phyloP scores from a whole-genome alignment of 2,329 filamentous ascomycete species.

The Aspergillus glaucus region DNA sequence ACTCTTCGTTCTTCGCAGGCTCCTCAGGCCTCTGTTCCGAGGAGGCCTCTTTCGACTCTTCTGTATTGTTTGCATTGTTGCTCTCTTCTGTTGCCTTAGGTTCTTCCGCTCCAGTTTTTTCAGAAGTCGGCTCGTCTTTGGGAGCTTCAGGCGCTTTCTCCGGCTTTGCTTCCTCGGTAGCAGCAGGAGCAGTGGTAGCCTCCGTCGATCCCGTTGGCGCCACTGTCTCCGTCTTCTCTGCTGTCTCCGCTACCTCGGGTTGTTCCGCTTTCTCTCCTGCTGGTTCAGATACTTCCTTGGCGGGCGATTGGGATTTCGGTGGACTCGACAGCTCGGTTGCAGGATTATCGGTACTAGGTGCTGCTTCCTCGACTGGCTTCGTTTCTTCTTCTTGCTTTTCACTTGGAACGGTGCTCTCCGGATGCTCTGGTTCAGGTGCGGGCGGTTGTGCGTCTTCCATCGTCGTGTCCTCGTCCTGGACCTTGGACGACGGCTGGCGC shows the following conservation, averaged over 20 bases:
- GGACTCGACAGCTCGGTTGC: conserved; percentile 13
- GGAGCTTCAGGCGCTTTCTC: conserved; percentile 7
- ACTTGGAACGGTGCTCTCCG: conserved; percentile 6
- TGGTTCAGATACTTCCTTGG: conserved; percentile 13
- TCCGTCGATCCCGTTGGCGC: conserved; percentile 10
- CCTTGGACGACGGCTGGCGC: conserved; percentile 22
- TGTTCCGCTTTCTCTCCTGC: neutral
- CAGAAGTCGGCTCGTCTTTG: conserved; percentile 1
- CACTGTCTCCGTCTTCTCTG: conserved; percentile 7
- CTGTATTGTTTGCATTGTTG: neutral
- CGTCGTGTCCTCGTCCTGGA: conserved; percentile 30
- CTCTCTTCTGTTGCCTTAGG: neutral
- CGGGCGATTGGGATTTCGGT: conserved; percentile 13
- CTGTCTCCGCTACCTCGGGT: conserved; percentile 9
- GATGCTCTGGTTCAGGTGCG: conserved; percentile 13
- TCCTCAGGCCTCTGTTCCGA: conserved; percentile 8
- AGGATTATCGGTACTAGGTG: conserved; percentile 13
- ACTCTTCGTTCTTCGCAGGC: conserved; percentile 27
- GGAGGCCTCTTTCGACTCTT: neutral
- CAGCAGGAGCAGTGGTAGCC: conserved; percentile 10
- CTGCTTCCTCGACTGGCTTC: conserved; percentile 16
- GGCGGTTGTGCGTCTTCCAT: conserved; percentile 33
- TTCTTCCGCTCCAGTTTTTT: neutral
- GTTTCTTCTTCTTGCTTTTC: conserved; percentile 19
- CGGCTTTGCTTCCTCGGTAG: conserved; percentile 8